Percentiles rank a stretch among this genome's conserved stretches.
Evolutionary conservation across 2,329 filamentous ascomycete species (phyloP).

Genomic region (Neoarthrinium moseri): DNA sequence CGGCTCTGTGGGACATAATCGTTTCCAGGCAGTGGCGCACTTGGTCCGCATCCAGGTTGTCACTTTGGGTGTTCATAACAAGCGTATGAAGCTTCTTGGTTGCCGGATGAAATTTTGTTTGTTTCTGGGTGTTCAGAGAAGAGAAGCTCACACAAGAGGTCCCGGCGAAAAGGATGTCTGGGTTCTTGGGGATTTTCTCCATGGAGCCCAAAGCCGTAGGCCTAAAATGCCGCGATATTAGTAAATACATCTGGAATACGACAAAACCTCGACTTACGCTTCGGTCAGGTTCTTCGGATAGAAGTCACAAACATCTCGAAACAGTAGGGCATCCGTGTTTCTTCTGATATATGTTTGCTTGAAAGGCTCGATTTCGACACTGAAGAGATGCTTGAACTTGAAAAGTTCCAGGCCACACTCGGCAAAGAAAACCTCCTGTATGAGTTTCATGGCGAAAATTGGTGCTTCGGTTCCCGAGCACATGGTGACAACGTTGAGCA

Average conservation of each 20-base stretch:
- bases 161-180: conserved; percentile 69
- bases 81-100: neutral
- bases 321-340: conserved; percentile 56
- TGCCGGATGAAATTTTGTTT: conserved; percentile 41
- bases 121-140: conserved; percentile 50
- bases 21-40: conserved; percentile 35
- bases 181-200: conserved; percentile 50
- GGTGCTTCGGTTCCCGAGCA: conserved; percentile 79
- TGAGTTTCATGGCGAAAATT: conserved; percentile 61
- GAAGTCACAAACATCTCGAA: conserved; percentile 59
- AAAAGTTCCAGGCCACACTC: conserved; percentile 32
- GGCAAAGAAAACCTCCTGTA: conserved; percentile 41
- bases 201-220: conserved; percentile 67
- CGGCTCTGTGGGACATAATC: conserved; percentile 54
- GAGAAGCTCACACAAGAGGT: conserved; percentile 79
- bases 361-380: conserved; percentile 60
- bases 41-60: neutral
- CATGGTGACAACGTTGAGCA: conserved; percentile 62
- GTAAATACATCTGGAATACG: neutral
- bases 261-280: conserved; percentile 40
- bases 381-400: conserved; percentile 55
- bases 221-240: conserved; percentile 31
- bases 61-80: neutral
- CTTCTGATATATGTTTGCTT: conserved; percentile 65
- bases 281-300: conserved; percentile 30